These are phyloP conservation scores for Alternaria sp. DNA, from an alignment of 2,329 filamentous ascomycete species.

Conservation along the genomic window DNA sequence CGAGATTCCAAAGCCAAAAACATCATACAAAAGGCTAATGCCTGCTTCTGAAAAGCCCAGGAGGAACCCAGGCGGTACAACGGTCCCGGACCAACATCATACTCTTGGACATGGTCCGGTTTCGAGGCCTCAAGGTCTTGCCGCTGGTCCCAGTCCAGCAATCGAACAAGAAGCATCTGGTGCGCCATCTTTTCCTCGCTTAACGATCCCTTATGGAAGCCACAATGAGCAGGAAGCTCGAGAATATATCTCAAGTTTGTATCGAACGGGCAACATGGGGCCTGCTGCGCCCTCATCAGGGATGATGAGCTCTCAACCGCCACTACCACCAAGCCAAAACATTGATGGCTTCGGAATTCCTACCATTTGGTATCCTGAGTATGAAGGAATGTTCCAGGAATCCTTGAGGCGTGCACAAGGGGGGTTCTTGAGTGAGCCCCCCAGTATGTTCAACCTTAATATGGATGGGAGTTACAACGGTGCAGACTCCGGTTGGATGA, in stretches of 20 bases:
- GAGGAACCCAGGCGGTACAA: background rate
- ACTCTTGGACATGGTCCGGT: background rate
- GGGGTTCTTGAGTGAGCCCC: background rate
- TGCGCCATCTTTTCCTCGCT: background rate
- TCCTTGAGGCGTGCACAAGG: background rate
- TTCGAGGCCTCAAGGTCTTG: background rate
- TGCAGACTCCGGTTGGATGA: background rate
- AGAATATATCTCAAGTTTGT: background rate
- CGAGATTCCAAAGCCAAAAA: background rate
- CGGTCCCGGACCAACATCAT: background rate
- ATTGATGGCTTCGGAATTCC: background rate
- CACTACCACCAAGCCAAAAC: background rate
- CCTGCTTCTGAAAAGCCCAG: background rate
- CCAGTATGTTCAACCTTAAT: background rate
- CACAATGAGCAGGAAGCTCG: background rate
- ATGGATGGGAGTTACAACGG: background rate
- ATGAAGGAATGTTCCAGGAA: background rate
- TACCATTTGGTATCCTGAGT: background rate
- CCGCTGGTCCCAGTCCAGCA: background rate
- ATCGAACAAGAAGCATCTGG: background rate
- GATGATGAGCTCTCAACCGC: background rate
- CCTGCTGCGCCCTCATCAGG: background rate
- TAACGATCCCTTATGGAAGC: background rate
- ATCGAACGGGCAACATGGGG: background rate
- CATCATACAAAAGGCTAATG: background rate